phyloP scores from a whole-genome alignment of 192 early-diverging fungal genomes.

The Coemansia sp. region DNA sequence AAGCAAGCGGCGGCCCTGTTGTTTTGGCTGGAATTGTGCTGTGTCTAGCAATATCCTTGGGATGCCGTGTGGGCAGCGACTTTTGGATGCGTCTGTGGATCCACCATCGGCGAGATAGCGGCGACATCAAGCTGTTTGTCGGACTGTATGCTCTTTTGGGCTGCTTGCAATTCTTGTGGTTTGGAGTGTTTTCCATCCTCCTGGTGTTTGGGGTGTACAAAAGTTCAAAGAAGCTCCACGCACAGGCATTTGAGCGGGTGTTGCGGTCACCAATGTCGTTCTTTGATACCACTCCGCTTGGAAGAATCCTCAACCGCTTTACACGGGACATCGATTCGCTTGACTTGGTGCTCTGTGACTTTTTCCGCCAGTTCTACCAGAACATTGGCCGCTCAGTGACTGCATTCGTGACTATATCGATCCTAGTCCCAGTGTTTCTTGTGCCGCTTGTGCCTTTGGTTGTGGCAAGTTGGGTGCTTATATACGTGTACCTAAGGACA shows the following conservation, averaged over 20 bases:
- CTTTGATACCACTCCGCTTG: slow-evolving; percentile 12
- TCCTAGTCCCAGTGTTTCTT: slow-evolving; percentile 67
- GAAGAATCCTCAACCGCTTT: slow-evolving; percentile 8
- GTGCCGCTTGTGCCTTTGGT: slow-evolving; percentile 72
- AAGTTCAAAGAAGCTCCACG: slow-evolving; percentile 62
- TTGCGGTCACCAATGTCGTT: slow-evolving; percentile 10
- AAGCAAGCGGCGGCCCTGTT: slow-evolving; percentile 23
- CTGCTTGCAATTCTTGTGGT: slow-evolving; percentile 57
- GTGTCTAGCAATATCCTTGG: slow-evolving; percentile 25
- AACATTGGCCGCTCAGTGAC: slow-evolving; percentile 41
- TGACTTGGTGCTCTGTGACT: slow-evolving; percentile 42
- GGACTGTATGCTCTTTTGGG: slow-evolving; percentile 66
- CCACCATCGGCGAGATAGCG: slow-evolving; percentile 22
- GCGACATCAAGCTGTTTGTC: slow-evolving; percentile 53
- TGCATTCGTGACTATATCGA: slow-evolving; percentile 44
- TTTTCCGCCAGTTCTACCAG: slow-evolving; percentile 63
- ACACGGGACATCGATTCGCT: neutral
- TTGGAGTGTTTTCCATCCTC: slow-evolving; percentile 24
- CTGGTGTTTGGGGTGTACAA: slow-evolving; percentile 32
- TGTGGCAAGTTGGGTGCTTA: slow-evolving; percentile 69
- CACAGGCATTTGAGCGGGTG: slow-evolving; percentile 63
- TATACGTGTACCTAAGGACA: slow-evolving; percentile 72
- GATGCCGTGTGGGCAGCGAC: slow-evolving; percentile 47
- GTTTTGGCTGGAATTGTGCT: slow-evolving; percentile 20
- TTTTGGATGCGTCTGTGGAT: slow-evolving; percentile 71